A percentile compares a stretch with the other conserved stretches of the same genome.
Evolutionary conservation across 73 alveolate genomes (phyloP).

Genomic region (Effrenium voratum): DNA sequence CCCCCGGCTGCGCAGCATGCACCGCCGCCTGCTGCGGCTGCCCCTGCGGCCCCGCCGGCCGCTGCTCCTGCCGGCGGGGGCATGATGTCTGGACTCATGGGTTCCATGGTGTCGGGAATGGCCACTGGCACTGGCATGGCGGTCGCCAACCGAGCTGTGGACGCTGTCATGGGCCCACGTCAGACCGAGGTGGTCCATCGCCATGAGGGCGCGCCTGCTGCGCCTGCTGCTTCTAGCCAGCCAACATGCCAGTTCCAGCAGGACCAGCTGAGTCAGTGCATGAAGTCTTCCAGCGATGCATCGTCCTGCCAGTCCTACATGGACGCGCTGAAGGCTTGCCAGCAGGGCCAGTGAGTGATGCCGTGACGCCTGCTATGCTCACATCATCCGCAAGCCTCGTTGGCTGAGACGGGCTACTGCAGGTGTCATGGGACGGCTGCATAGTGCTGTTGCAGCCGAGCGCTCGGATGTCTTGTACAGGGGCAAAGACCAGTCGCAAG

Average conservation of each 20-base stretch:
- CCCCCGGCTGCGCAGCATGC: conserved; percentile 45
- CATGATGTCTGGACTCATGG: conserved; percentile 85
- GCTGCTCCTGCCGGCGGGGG: conserved; percentile 76
- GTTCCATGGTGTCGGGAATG: conserved; percentile 84
- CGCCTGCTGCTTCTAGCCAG: conserved; percentile 31
- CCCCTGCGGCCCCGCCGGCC: conserved; percentile 65
- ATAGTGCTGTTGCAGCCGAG: no score
- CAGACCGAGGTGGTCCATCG: conserved; percentile 93
- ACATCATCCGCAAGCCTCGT: no score
- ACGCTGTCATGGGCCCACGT: conserved; percentile 93
- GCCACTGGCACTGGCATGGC: conserved; percentile 91
- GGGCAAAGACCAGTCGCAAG: no score
- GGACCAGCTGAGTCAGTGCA: conserved; percentile 88
- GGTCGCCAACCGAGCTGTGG: conserved; percentile 93
- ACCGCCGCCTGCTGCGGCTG: conserved; percentile 61
- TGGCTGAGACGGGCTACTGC: no score
- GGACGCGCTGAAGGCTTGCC: conserved; percentile 94
- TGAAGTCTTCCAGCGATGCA: conserved; percentile 86
- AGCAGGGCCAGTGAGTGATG: conserved; percentile 85
- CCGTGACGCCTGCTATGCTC: no score
- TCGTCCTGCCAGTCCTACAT: conserved; percentile 84
- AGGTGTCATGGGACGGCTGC: no score
- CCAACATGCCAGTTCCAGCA: conserved; percentile 68
- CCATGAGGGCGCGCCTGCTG: conserved; percentile 71
- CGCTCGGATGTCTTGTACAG: no score